Percentiles rank a stretch among this genome's conserved stretches.
These are phyloP conservation scores for Aspergillus novofumigatus DNA, from an alignment of 2,329 filamentous ascomycete species.

Conservation along the genomic window DNA sequence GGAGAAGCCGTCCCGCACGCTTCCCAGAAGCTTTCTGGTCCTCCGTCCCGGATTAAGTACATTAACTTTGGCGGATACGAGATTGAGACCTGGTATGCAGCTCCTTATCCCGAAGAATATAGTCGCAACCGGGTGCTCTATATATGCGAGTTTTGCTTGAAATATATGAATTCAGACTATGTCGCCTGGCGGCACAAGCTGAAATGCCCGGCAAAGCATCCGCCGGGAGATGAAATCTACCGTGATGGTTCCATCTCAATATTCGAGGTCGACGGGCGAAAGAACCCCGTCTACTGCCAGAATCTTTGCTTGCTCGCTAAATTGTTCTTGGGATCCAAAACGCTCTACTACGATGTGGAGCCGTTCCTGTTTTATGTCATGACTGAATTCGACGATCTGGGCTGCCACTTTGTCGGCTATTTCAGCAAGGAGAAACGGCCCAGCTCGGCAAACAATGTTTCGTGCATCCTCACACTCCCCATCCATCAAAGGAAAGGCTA, in stretches of 20 bases:
- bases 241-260: conserved; percentile 91
- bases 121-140: conserved; percentile 95
- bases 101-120: conserved; percentile 97
- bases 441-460: conserved; percentile 94
- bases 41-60: conserved; percentile 94
- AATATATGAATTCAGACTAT: conserved; percentile 99
- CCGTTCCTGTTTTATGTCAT: conserved; percentile 99
- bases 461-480: conserved; percentile 90
- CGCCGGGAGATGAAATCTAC: conserved; percentile 96
- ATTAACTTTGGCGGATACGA: conserved; percentile 97
- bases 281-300: conserved; percentile 93
- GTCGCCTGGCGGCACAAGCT: conserved; percentile 97
- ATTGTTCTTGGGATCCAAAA: conserved; percentile 96
- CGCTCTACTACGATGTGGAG: conserved; percentile 98
- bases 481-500: conserved; percentile 98
- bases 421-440: conserved; percentile 98
- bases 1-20: conserved; percentile 61
- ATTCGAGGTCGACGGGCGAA: conserved; percentile 92
- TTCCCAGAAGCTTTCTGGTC: conserved; percentile 71
- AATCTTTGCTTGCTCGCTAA: conserved; percentile 93
- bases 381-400: conserved; percentile 81
- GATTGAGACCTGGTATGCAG: conserved; percentile 98
- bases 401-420: conserved; percentile 96
- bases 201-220: conserved; percentile 94
- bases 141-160: conserved; percentile 98